Base-by-base conservation (phyloP, 176 grass and related monocot species). In the Zoysia pacifica region DNA sequence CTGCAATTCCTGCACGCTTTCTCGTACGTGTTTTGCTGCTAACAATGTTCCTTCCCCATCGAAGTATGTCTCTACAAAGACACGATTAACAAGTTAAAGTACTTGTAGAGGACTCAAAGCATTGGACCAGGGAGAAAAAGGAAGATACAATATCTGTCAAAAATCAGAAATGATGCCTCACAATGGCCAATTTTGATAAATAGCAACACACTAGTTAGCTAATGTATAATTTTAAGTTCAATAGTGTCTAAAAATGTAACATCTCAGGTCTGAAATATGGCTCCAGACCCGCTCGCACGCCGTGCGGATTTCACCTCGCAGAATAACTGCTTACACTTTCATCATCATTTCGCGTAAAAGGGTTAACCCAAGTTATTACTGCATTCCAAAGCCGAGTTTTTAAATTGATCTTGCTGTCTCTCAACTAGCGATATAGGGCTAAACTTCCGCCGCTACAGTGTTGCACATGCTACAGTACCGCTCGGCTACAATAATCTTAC, bases 31-130 rank as follows among this genome's bases (percentile, higher is more conserved):
- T 89, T 90, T 97, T 97, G 80, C 88, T 92, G 81, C 91, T 93
- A 86, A 93, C 86, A 43, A 97, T 91, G 66, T 97, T 97, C 73
- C 93, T 93, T 63, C 95, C 95, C 92, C 92, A 94, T 28, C 95
- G 83, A 81, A 97, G 93, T 90, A 97, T 84, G 73, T 97, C 95
- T 81, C 95, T 94, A 69, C 28, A 73, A 37, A 41, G 69, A 78
- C 9, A 53, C 20, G 53, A 81, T 83, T 73, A 62, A 78, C 9
- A 66, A 82, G 81, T 51, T 44, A 74, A 74, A 64, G 7, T 37
- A 73, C 4, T 19, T 82, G 8, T 60, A 14, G 7, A 71, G 4
- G 48, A 49, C 15, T 69, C 58, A 1, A 80, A n/a, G 48, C 9
- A 54, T 28, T 42, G 16, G 1, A 51, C 11, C 66, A 2, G 68